Base-by-base conservation (phyloP, 2,329 filamentous ascomycete genomes). In the Colletotrichum godetiae region DNA sequence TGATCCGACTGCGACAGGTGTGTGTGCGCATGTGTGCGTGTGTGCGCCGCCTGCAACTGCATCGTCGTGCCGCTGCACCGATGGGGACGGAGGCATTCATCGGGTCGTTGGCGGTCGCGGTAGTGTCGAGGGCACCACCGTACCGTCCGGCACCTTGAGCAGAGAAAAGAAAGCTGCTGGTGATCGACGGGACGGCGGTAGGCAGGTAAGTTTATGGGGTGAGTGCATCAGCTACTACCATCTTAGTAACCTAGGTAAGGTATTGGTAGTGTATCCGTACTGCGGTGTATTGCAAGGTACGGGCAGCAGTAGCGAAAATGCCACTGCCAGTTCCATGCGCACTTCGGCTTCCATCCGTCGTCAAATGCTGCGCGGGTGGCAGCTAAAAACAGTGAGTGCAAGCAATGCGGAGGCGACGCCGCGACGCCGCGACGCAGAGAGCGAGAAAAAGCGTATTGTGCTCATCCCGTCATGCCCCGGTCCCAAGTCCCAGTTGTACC, bases 401-500 rank as follows among this genome's bases (percentile, higher is more conserved):
- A 57, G 68, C 56, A 33, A 57, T 55, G 68, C 53, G 63, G 24
- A 55, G 46, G 67, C 24, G 29, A 31, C 15, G 68, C 49, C 55
- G 35, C 35, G 35, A 37, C 12, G 35, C 35, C 35, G 35, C 37
- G 37, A 24, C 31, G 68, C 58, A 64, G 55, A 71, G 42, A 71
- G 56, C 63, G 58, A 67, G 33, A 22, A 42, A 37, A 61, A 35
- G 68, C 57, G 55, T 60, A 56, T 58, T 66, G 67, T 69, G 61
- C 61, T 42, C 56, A 69, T 66, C 67, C 67, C 61, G 61, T 66
- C 53, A 53, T 64, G 66, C 63, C 59, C 49, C 66, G 52, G 61
- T 59, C 61, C 29, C 37, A 53, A 49, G 49, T 24, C 60, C 37
- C 37, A 42, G 37, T 19, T 42, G 37, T 42, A 42, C 37, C 37